Evolutionary conservation across 768 basidiomycete genomes (phyloP).

Genomic region (Lentinula raphanica): DNA sequence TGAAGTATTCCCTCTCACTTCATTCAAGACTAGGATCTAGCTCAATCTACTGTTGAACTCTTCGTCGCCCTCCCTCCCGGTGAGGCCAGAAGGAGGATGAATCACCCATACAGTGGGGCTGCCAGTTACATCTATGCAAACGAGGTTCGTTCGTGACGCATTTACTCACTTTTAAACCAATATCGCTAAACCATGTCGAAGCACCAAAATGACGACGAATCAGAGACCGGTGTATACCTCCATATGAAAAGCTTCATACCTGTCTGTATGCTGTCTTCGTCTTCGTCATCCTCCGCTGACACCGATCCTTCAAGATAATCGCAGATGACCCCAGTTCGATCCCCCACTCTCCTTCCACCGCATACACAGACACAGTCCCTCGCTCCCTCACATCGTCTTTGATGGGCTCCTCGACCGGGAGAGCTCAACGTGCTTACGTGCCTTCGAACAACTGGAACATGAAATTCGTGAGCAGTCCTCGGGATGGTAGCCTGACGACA

Average conservation of each 20-base stretch:
- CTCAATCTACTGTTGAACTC: background rate
- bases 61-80: background rate
- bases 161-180: slow-evolving; percentile 8
- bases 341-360: slow-evolving; percentile 29
- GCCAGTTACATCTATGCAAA: slow-evolving; percentile 30
- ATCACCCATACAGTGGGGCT: slow-evolving; percentile 28
- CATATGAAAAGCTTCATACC: slow-evolving; percentile 4
- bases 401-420: background rate
- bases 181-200: background rate
- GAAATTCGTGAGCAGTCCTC: background rate
- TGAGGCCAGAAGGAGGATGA: slow-evolving; percentile 13
- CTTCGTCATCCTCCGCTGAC: background rate
- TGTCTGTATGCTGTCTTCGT: background rate
- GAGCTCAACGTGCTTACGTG: background rate
- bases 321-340: slow-evolving; percentile 2
- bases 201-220: slow-evolving; percentile 5
- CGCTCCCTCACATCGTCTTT: background rate
- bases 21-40: background rate
- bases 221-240: background rate
- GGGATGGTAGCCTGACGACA: background rate
- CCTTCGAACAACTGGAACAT: background rate
- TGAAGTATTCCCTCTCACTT: no score
- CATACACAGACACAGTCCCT: background rate
- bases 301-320: background rate
- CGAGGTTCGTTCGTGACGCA: slow-evolving; percentile 16